phyloP scores from a whole-genome alignment of 2,329 filamentous ascomycete species.

The Sordariomycetes sp. region DNA sequence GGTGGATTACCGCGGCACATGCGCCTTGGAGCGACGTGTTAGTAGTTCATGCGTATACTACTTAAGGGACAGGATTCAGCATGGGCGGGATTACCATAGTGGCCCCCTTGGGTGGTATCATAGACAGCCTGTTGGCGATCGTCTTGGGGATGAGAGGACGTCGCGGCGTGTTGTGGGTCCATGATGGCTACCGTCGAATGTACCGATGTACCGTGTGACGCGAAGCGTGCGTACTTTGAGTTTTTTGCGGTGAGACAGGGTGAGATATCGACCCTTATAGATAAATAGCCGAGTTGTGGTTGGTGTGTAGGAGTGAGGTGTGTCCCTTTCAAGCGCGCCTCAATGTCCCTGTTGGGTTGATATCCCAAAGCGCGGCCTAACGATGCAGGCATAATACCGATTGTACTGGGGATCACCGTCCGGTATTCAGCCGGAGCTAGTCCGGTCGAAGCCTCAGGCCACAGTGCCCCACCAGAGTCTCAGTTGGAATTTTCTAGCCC shows the following conservation, averaged over 20 bases:
- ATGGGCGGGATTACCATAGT: constrained; percentile 50
- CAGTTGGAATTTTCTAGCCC: background rate
- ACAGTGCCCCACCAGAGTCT: background rate
- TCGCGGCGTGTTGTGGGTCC: constrained; percentile 22
- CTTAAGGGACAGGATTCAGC: background rate
- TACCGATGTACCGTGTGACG: constrained; percentile 3
- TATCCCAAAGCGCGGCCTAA: background rate
- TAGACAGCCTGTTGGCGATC: constrained; percentile 52
- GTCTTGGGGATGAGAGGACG: constrained; percentile 41
- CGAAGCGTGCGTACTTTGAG: background rate
- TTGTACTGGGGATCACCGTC: background rate
- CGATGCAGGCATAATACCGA: background rate
- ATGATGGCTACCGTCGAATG: constrained; percentile 11
- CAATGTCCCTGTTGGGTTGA: background rate
- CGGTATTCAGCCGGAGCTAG: background rate
- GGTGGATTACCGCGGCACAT: constrained; percentile 26
- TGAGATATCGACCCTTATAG: background rate
- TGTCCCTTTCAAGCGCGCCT: background rate
- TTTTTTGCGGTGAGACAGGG: background rate
- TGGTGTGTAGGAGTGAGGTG: background rate
- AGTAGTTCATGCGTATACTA: background rate
- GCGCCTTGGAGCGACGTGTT: constrained; percentile 23
- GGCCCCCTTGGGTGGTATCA: constrained; percentile 59
- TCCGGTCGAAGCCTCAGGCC: background rate
- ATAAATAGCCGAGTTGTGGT: constrained; percentile 18